Evolutionary conservation across 345 rosid species (phyloP), one percentile per base, ranked within the genome.

Genomic region (Psidium guajava): DNA sequence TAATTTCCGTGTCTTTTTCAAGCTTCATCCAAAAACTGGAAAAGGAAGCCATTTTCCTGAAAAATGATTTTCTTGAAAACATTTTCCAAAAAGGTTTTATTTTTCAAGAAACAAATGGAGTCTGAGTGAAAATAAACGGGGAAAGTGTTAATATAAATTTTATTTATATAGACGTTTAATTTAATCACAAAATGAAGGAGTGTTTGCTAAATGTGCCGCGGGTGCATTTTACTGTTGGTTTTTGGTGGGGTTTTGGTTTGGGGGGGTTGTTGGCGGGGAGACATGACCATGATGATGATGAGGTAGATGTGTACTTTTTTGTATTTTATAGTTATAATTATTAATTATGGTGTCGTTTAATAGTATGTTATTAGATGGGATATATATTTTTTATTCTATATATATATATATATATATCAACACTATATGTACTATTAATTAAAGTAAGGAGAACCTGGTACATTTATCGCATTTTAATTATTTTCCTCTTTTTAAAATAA

Each of bases 71-170:
- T n/a, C n/a, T n/a, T n/a, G n/a, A n/a, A n/a, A n/a, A n/a, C n/a
- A n/a, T n/a, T n/a, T n/a, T n/a, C n/a, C n/a, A n/a, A n/a, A n/a
- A n/a, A n/a, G n/a, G n/a, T n/a, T n/a, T n/a, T n/a, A n/a, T n/a
- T n/a, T n/a, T n/a, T n/a, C n/a, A n/a, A n/a, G n/a, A n/a, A n/a
- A n/a, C n/a, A n/a, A n/a, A n/a, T n/a, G n/a, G n/a, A n/a, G n/a
- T n/a, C n/a, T n/a, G n/a, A 80, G 87, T 81, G 87, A 85, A 85
- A 85, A 84, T 85, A 85, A 85, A 82, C 87, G 87, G 58, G 40
- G 40, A 36, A 15, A 40, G 40, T 40, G 74, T 14, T 61, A 61
- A 61, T 61, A 61, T 61, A 61, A 61, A 61, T 40, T 61, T 27
- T 14, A 61, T 61, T 61, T 61, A 61, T 61, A 61, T 53, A 53